A percentile compares a stretch with the other conserved stretches of the same genome.
phyloP scores from a whole-genome alignment of 129 eudicot genomes.

The Gnaphalium uliginosum region DNA sequence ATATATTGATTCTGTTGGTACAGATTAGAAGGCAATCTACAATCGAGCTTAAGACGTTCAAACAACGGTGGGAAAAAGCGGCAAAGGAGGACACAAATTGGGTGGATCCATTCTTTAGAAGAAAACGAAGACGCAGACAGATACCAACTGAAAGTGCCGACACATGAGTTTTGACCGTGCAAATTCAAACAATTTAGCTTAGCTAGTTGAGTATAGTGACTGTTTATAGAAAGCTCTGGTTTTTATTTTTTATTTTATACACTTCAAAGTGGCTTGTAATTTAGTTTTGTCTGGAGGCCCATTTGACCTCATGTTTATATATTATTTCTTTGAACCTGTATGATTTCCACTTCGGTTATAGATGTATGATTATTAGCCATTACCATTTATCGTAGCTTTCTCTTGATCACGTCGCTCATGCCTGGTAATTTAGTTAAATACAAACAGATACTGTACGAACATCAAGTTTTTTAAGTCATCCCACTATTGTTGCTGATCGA shows the following conservation, averaged over 20 bases:
- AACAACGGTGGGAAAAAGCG: slow-evolving; percentile 82
- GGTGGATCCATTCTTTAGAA: slow-evolving; percentile 61
- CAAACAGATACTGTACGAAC: too few species aligned
- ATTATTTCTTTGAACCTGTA: slow-evolving; percentile 18
- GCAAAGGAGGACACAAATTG: slow-evolving; percentile 63
- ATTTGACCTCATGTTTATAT: slow-evolving; percentile 42
- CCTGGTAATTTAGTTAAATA: too few species aligned
- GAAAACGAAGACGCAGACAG: slow-evolving; percentile 38
- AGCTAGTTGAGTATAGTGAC: slow-evolving; percentile 32
- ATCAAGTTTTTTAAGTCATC: too few species aligned
- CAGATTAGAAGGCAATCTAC: slow-evolving; percentile 90
- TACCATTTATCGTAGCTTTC: too few species aligned
- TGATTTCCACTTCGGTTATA: neutral
- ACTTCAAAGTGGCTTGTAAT: slow-evolving; percentile 24
- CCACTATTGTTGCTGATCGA: too few species aligned
- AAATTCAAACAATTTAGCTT: slow-evolving; percentile 21
- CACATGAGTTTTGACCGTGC: slow-evolving; percentile 32
- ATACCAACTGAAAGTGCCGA: slow-evolving; percentile 18
- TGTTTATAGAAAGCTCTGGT: slow-evolving; percentile 16
- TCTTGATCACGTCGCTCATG: too few species aligned
- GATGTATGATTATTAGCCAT: neutral
- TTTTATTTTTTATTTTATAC: neutral
- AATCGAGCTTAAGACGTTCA: slow-evolving; percentile 62
- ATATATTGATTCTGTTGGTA: neutral
- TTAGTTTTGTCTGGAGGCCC: slow-evolving; percentile 39